A percentile compares a stretch with the other conserved stretches of the same genome.
These are phyloP conservation scores for Mrakia frigida DNA, from an alignment of 768 basidiomycete genomes.

Conservation along the genomic window DNA sequence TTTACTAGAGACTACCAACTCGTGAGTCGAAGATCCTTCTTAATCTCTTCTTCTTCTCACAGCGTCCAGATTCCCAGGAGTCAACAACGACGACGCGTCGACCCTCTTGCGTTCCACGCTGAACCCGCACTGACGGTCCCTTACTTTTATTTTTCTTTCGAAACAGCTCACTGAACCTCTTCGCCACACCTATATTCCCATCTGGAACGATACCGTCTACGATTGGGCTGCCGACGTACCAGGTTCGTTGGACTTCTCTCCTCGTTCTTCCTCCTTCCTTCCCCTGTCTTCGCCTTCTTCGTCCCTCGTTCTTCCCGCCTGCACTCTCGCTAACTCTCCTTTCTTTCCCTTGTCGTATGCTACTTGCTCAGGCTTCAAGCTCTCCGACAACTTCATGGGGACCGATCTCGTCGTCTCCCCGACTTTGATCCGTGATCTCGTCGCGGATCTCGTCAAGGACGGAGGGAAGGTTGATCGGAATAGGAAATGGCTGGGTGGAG, in stretches of 20 bases:
- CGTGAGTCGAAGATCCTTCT: neutral
- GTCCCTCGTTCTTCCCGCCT: neutral
- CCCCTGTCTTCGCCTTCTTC: neutral
- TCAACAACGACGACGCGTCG: too few relatives aligned
- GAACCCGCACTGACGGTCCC: neutral
- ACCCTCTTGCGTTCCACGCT: too few relatives aligned
- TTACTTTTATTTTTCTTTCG: neutral
- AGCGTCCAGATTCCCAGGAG: too few relatives aligned
- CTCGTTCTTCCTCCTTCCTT: neutral
- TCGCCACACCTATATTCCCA: slow-evolving; percentile 27
- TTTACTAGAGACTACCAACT: slow-evolving; percentile 32
- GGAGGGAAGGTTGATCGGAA: slow-evolving; percentile 12
- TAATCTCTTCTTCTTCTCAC: neutral
- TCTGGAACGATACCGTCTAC: slow-evolving; percentile 32
- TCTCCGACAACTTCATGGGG: slow-evolving; percentile 32
- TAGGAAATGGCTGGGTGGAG: slow-evolving; percentile 14
- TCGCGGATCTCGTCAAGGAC: neutral
- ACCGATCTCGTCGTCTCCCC: slow-evolving; percentile 16
- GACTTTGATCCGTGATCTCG: slow-evolving; percentile 15
- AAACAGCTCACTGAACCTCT: slow-evolving; percentile 25
- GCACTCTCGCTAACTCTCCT: neutral
- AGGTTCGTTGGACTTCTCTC: neutral
- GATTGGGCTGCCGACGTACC: slow-evolving; percentile 32
- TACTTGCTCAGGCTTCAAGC: slow-evolving; percentile 23
- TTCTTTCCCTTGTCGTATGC: neutral